Evolutionary conservation across 305 asterid species (phyloP), one percentile per base, ranked within the genome.

Genomic region (Fraxinus albicans): DNA sequence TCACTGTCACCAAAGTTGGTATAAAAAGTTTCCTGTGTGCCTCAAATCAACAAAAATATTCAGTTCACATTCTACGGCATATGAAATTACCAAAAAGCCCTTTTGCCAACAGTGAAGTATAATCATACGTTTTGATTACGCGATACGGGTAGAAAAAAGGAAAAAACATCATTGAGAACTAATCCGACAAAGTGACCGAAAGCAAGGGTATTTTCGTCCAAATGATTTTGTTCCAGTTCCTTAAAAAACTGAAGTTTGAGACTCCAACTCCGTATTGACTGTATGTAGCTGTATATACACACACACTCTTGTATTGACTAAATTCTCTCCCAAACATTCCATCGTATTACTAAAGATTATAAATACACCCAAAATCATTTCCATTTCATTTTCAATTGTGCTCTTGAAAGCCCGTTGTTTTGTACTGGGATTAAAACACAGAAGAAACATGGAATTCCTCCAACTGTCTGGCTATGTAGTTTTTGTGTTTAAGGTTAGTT

Each of bases 401-500:
- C 3, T 33, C 6, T 78, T 81, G 87, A 73, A 83, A 81, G 83
- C 84, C 88, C 73, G 13, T 69, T 76, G 76, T 34, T 73, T 70
- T 69, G 84, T 78, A 67, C 84, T 87, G 92, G 91, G 81, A 81
- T 38, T 35, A 13, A 36, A 77, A 17, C 77, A 33, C 73, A 77
- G 78, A 81, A 84, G 78, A 80, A 83, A 67, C 81, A 84, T 83
- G 90, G 79, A 77, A 73, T 25, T 67, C 76, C 72, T 83, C 77
- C 84, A 34, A 2, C 44, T 73, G 77, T 73, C n/a, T 73, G 47
- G 77, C 77, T 33, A 13, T 73, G 77, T 84, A 1, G 70, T 86
- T 79, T 84, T 84, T 73, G 23, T 87, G 82, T 81, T 91, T 36
- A 83, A 77, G 94, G 97, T 92, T 86, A 85, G 91, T 87, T 3